phyloP scores from a whole-genome alignment of 306 rosid genomes.

The Vigna nakashimae region DNA sequence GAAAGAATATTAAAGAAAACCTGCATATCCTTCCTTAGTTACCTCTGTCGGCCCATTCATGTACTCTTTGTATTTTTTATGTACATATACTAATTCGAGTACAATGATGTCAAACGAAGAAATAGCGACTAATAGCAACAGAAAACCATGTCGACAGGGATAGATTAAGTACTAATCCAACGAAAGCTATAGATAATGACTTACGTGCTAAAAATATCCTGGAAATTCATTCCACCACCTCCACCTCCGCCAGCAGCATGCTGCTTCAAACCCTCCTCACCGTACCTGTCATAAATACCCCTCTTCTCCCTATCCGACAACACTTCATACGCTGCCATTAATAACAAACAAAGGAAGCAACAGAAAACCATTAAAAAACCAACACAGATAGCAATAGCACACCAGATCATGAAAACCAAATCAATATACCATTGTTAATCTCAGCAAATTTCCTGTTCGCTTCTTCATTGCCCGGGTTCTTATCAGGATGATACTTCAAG shows the following conservation, averaged over 20 bases:
- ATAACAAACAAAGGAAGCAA: slow-evolving; percentile 39
- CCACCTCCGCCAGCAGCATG: slow-evolving; percentile 95
- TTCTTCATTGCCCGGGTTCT: slow-evolving; percentile 94
- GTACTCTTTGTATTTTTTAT: not conserved
- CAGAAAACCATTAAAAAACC: slow-evolving; percentile 1
- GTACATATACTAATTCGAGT: slow-evolving; percentile 12
- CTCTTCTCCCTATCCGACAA: slow-evolving; percentile 89
- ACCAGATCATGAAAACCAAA: not conserved
- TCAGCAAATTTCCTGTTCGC: slow-evolving; percentile 87
- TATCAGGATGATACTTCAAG: slow-evolving; percentile 96
- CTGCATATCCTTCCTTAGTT: slow-evolving; percentile 5
- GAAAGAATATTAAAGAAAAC: not conserved
- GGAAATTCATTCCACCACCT: slow-evolving; percentile 91
- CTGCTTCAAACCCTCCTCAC: slow-evolving; percentile 98
- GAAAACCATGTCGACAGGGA: not conserved
- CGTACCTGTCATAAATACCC: slow-evolving; percentile 79
- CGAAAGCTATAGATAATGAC: slow-evolving; percentile 37
- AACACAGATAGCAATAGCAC: not conserved
- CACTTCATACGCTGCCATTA: slow-evolving; percentile 79
- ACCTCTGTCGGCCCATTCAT: not conserved
- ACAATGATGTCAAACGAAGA: not conserved
- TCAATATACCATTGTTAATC: slow-evolving; percentile 73
- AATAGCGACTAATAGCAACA: not conserved
- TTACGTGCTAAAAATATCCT: slow-evolving; percentile 88
- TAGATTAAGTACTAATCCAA: not conserved